Percentiles rank a stretch among this genome's conserved stretches.
These are phyloP conservation scores for Penicillium palitans DNA, from an alignment of 2,329 filamentous ascomycete genomes.

Conservation along the genomic window DNA sequence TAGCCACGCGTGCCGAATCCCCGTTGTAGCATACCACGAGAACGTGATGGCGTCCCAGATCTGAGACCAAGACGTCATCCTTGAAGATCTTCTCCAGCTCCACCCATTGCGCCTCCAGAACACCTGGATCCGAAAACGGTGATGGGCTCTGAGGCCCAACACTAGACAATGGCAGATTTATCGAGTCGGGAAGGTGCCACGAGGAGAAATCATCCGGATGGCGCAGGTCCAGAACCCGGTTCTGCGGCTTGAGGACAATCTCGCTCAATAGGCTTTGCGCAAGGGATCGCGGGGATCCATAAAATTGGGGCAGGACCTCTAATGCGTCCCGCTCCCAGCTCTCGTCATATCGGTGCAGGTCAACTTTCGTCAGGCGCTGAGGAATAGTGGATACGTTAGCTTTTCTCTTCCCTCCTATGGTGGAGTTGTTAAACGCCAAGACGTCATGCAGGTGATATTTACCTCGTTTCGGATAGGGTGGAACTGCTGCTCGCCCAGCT, in stretches of 20 bases:
- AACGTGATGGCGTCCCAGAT: conserved; percentile 37
- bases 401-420: not conserved
- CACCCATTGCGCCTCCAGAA: conserved; percentile 51
- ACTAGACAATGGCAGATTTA: conserved; percentile 48
- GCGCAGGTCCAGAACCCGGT: conserved; percentile 49
- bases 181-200: conserved; percentile 48
- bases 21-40: conserved; percentile 57
- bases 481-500: conserved; percentile 53
- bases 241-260: conserved; percentile 31
- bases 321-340: conserved; percentile 53
- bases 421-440: conserved; percentile 4
- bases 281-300: conserved; percentile 26
- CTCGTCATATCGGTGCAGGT: conserved; percentile 58
- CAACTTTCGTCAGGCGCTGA: conserved; percentile 51
- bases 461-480: conserved; percentile 52
- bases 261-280: conserved; percentile 24
- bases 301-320: conserved; percentile 44
- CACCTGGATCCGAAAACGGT: conserved; percentile 50
- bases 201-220: conserved; percentile 44
- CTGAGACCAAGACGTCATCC: conserved; percentile 18
- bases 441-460: conserved; percentile 14
- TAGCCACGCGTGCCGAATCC: conserved; percentile 56
- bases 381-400: not conserved
- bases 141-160: conserved; percentile 37
- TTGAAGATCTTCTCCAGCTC: conserved; percentile 49